phyloP scores from a whole-genome alignment of 495 filamentous ascomycete genomes.

The Hyaloscypha finlandica region DNA sequence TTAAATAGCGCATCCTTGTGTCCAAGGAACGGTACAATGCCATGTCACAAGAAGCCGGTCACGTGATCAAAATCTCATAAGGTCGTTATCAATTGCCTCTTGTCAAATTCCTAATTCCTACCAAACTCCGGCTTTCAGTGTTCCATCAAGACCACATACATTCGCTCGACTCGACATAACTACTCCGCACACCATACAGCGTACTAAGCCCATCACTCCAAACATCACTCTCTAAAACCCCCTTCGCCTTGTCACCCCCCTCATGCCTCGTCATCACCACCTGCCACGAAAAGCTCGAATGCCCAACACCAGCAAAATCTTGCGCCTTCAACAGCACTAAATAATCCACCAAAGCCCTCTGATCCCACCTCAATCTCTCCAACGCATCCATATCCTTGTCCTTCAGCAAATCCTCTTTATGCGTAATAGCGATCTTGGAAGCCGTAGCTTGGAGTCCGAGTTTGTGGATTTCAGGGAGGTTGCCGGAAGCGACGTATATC shows the following conservation, averaged over 20 bases:
- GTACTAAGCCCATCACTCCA: constrained; percentile 28
- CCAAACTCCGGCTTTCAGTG: background rate
- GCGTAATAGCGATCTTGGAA: constrained; percentile 22
- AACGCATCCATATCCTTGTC: constrained; percentile 22
- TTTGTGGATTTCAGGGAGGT: constrained; percentile 20
- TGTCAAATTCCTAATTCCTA: background rate
- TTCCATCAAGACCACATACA: constrained; percentile 29
- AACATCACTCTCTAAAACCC: constrained; percentile 12
- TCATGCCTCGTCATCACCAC: constrained; percentile 28
- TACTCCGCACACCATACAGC: constrained; percentile 25
- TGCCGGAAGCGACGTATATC: constrained; percentile 28
- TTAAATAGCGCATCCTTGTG: too few species aligned
- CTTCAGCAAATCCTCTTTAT: constrained; percentile 29
- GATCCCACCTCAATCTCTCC: constrained; percentile 27
- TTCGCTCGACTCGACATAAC: constrained; percentile 26
- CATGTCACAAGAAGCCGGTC: too few species aligned
- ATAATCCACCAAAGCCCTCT: constrained; percentile 30
- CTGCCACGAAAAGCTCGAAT: constrained; percentile 28
- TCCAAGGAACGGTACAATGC: too few species aligned
- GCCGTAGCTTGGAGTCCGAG: constrained; percentile 14
- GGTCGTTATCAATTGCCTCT: background rate
- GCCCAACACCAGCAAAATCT: constrained; percentile 30
- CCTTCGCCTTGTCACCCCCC: constrained; percentile 17
- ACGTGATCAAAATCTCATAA: too few species aligned
- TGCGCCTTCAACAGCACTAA: constrained; percentile 27